These are phyloP conservation scores for Oxytropis ochrocephala DNA, from an alignment of 306 rosid genomes.

Conservation along the genomic window DNA sequence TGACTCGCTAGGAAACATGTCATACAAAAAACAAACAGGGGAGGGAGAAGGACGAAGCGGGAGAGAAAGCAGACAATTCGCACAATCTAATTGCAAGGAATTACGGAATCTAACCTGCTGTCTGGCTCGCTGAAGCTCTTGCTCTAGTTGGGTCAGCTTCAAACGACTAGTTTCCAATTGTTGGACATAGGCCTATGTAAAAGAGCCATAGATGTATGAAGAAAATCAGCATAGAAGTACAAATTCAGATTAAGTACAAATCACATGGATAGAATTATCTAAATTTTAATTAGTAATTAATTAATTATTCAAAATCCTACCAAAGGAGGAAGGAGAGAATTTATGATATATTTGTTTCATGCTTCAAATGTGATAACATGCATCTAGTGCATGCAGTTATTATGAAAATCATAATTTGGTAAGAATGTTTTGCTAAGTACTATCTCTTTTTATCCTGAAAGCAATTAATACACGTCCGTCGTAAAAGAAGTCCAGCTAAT, in stretches of 20 bases:
- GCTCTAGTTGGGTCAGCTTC: constrained; percentile 92
- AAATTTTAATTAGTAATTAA: neutral
- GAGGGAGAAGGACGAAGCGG: neutral
- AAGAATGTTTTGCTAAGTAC: neutral
- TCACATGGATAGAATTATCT: too few relatives aligned
- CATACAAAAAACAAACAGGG: neutral
- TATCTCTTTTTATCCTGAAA: neutral
- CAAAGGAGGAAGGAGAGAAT: neutral
- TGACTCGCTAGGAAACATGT: neutral
- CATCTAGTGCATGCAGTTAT: neutral
- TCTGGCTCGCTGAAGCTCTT: constrained; percentile 97
- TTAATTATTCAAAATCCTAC: neutral
- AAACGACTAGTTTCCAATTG: constrained; percentile 94
- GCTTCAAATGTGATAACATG: neutral
- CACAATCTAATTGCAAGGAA: neutral
- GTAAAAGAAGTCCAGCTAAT: neutral
- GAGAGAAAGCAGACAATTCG: neutral
- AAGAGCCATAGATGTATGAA: neutral
- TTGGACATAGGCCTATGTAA: constrained; percentile 83
- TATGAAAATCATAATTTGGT: neutral
- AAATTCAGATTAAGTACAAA: too few relatives aligned
- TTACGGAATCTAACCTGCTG: constrained; percentile 63
- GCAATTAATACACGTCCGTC: neutral
- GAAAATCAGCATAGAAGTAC: constrained; percentile 5
- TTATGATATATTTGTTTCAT: neutral